A percentile compares a stretch with the other conserved stretches of the same genome.
Evolutionary conservation across 208 protist species (phyloP).

Genomic region (Acanthamoeba healyi): DNA sequence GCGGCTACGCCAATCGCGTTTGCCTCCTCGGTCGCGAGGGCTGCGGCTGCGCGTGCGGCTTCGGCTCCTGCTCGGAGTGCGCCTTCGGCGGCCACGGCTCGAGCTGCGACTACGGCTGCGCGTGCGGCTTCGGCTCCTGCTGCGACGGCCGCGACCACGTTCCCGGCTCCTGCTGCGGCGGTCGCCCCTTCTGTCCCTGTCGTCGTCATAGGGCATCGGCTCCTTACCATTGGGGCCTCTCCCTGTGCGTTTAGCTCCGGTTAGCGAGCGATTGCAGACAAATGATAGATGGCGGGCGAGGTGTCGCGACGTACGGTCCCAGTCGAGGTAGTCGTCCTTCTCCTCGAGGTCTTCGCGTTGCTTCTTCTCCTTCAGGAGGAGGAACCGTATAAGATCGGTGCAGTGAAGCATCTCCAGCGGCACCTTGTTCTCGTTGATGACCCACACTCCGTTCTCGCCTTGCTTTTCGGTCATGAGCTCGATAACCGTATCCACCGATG

Average conservation of each 20-base stretch:
- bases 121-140: background rate
- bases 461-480: slow-evolving; percentile 45
- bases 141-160: background rate
- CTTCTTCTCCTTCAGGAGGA: slow-evolving; percentile 38
- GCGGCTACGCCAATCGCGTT: background rate
- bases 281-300: too few relatives aligned
- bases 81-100: background rate
- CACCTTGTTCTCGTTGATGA: slow-evolving; percentile 48
- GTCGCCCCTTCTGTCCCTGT: background rate
- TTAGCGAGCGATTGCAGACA: too few relatives aligned
- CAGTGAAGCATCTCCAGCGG: slow-evolving; percentile 44
- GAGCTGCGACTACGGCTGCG: slow-evolving; percentile 3
- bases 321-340: background rate
- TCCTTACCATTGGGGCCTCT: background rate
- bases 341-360: slow-evolving; percentile 26
- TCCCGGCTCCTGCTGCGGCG: background rate
- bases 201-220: background rate
- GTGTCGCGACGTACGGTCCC: background rate
- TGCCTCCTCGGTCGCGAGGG: background rate
- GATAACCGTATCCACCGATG: slow-evolving; percentile 17
- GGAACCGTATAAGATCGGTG: slow-evolving; percentile 34
- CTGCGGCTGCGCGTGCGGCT: background rate
- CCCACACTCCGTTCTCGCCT: slow-evolving; percentile 27
- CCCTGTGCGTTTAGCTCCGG: too few relatives aligned
- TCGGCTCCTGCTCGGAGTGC: background rate